These are phyloP conservation scores for Boletellus emodensis DNA, from an alignment of 768 basidiomycete genomes.

Conservation along the genomic window DNA sequence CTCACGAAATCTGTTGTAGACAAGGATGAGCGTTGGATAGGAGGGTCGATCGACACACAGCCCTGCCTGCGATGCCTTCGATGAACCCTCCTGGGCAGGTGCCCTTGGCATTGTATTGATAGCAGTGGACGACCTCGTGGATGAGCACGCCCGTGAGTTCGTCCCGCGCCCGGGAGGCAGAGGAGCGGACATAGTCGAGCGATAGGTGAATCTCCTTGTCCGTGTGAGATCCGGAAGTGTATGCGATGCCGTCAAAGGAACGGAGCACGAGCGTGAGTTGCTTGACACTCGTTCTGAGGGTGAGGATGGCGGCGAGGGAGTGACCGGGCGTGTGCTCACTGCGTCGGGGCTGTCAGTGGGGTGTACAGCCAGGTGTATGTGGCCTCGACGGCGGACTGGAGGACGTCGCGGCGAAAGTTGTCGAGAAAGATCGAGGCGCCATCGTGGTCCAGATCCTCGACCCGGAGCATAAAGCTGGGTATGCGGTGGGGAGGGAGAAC, in stretches of 20 bases:
- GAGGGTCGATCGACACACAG: neutral
- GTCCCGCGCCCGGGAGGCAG: constrained; percentile 39
- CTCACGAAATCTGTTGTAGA: constrained; percentile 63
- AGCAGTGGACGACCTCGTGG: constrained; percentile 80
- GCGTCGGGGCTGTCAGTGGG: constrained; percentile 42
- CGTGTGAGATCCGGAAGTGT: constrained; percentile 52
- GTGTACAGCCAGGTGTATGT: constrained; percentile 43
- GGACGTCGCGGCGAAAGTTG: constrained; percentile 39
- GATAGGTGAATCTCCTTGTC: constrained; percentile 77
- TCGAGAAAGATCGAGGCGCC: constrained; percentile 56
- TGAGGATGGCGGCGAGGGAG: constrained; percentile 4
- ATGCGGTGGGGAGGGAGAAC: constrained; percentile 44
- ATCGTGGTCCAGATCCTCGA: constrained; percentile 58
- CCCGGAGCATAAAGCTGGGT: constrained; percentile 50
- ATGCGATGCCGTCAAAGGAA: constrained; percentile 66
- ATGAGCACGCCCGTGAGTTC: constrained; percentile 70
- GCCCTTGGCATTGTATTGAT: constrained; percentile 59
- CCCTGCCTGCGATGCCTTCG: constrained; percentile 73
- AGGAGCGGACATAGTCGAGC: constrained; percentile 54
- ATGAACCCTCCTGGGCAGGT: constrained; percentile 67
- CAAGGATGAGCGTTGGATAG: neutral
- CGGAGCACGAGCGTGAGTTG: constrained; percentile 57
- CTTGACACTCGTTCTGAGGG: constrained; percentile 39
- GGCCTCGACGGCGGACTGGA: constrained; percentile 37
- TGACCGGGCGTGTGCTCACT: constrained; percentile 32